Evolutionary conservation across 768 basidiomycete genomes (phyloP).

Genomic region (Agaricus subrufescens): DNA sequence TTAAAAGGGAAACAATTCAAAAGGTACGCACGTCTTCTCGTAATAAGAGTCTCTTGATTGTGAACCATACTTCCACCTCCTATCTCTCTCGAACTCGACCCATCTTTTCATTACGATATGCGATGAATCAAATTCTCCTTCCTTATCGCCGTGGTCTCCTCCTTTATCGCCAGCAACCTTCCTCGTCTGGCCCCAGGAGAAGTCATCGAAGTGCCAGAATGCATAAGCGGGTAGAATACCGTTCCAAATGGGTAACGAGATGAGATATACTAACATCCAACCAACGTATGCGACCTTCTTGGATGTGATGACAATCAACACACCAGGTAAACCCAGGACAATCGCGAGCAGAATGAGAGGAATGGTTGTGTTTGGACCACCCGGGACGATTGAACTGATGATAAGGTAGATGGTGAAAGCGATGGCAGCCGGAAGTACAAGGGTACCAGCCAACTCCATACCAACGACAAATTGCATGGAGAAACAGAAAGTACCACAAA

Average conservation of each 20-base stretch:
- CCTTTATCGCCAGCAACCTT: constrained; percentile 72
- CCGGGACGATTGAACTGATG: constrained; percentile 81
- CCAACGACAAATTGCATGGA: constrained; percentile 99
- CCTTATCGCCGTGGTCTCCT: constrained; percentile 81
- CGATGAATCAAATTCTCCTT: constrained; percentile 94
- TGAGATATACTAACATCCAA: constrained; percentile 94
- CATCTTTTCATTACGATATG: constrained; percentile 99
- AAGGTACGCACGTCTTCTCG: constrained; percentile 61
- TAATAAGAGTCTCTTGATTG: constrained; percentile 78
- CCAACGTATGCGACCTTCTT: constrained; percentile 92
- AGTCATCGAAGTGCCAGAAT: constrained; percentile 99
- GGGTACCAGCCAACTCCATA: constrained; percentile 96
- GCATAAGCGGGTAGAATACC: constrained; percentile 92
- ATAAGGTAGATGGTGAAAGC: constrained; percentile 95
- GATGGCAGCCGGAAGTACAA: constrained; percentile 96
- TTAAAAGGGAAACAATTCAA: not conserved
- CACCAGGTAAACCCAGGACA: constrained; percentile 92
- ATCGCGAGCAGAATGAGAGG: constrained; percentile 90
- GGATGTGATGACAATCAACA: constrained; percentile 94
- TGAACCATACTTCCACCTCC: constrained; percentile 86
- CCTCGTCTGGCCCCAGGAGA: constrained; percentile 95
- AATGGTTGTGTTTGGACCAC: constrained; percentile 73
- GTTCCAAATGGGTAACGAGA: constrained; percentile 96
- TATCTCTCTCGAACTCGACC: constrained; percentile 96
- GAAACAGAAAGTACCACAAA: constrained; percentile 99